phyloP scores from a whole-genome alignment of 2,329 filamentous ascomycete species.

The Colletotrichum liaoningense region DNA sequence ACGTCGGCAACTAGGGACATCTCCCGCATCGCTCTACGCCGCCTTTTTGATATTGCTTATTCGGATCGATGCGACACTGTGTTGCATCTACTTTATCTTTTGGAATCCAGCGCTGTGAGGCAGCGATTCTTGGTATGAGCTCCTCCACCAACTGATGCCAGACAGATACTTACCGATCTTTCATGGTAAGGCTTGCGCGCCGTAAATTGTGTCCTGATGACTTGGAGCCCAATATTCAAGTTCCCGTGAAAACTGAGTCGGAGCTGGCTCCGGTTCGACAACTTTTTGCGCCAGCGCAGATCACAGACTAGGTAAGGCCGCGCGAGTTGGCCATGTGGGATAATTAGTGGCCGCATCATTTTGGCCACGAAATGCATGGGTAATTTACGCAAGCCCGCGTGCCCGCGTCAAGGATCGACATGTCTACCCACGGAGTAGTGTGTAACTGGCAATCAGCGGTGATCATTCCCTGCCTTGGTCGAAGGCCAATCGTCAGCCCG shows the following conservation, averaged over 20 bases:
- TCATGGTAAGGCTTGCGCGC: too few relatives aligned
- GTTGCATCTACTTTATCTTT: background rate
- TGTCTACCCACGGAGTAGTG: background rate
- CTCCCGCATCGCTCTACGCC: background rate
- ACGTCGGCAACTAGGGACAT: background rate
- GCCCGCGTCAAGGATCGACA: background rate
- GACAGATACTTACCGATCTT: too few relatives aligned
- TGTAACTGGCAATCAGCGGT: background rate
- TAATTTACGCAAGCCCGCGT: background rate
- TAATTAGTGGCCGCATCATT: background rate
- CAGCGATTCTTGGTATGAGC: background rate
- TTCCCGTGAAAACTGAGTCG: background rate
- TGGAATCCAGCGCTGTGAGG: background rate
- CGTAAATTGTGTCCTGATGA: background rate
- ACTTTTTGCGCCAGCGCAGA: background rate
- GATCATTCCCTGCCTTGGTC: constrained; percentile 5
- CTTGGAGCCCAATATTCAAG: background rate
- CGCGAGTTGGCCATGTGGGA: background rate
- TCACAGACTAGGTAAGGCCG: background rate
- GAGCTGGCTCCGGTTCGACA: constrained; percentile 12
- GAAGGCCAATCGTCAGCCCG: background rate
- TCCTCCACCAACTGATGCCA: background rate
- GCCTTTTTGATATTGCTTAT: background rate
- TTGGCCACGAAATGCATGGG: background rate
- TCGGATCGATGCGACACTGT: background rate